Conservation (phyloP, 768 basidiomycete genomes). For the Mycena venus region DNA sequence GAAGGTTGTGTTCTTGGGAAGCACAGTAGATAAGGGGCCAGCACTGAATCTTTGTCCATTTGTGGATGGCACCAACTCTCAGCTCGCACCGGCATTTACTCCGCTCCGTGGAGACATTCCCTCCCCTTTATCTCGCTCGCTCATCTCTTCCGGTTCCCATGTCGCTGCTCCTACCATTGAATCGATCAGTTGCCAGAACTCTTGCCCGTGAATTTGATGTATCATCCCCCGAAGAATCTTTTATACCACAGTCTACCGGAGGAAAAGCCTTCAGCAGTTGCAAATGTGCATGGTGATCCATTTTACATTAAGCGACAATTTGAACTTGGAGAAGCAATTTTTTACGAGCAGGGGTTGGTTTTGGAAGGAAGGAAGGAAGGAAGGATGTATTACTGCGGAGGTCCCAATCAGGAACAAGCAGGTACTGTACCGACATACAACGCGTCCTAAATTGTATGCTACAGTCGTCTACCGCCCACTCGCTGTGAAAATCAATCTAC, state of each 20-base stretch:
- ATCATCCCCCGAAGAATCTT: conserved; percentile 67
- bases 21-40: conserved; percentile 40
- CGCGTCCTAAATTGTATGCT: no score
- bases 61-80: not conserved
- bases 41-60: conserved; percentile 20
- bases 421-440: no score
- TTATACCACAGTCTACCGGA: conserved; percentile 51
- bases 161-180: conserved; percentile 4
- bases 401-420: no score
- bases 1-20: conserved; percentile 46
- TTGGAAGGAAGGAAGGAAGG: no score
- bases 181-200: not conserved
- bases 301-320: conserved; percentile 51
- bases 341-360: conserved; percentile 67
- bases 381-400: no score
- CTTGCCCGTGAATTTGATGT: conserved; percentile 61
- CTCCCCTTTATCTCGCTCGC: conserved; percentile 35
- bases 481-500: no score
- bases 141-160: conserved; percentile 33
- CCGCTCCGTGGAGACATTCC: conserved; percentile 19
- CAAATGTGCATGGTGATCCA: conserved; percentile 70
- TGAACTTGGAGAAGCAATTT: conserved; percentile 59
- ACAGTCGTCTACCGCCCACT: no score
- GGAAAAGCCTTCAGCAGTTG: conserved; percentile 66
- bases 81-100: not conserved